Evolutionary conservation across 495 filamentous ascomycete species (phyloP).

Genomic region (Baudoinia panamericana): DNA sequence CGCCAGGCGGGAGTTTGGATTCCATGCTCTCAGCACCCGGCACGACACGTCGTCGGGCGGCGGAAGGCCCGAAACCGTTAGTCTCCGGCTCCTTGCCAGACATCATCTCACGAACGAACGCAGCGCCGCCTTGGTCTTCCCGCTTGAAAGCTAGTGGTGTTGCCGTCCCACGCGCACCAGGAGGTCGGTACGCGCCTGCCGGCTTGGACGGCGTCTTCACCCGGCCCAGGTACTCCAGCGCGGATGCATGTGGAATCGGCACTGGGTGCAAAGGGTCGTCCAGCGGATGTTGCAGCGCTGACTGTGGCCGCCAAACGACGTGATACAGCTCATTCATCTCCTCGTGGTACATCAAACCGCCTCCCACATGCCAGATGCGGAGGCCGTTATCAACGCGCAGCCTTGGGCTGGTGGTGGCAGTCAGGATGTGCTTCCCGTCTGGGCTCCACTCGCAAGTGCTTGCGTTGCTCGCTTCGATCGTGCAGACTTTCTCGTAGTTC

Average conservation of each 20-base stretch:
- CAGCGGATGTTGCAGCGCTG: constrained; percentile 42
- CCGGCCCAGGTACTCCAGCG: constrained; percentile 65
- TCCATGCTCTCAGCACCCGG: constrained; percentile 63
- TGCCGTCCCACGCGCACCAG: constrained; percentile 77
- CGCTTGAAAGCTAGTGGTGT: constrained; percentile 94
- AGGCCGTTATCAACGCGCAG: constrained; percentile 93
- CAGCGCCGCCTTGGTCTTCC: constrained; percentile 90
- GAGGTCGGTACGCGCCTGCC: constrained; percentile 87
- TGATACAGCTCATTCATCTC: constrained; percentile 91
- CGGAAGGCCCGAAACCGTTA: constrained; percentile 58
- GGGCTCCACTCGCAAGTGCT: constrained; percentile 95
- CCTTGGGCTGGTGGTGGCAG: constrained; percentile 87
- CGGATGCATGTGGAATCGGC: constrained; percentile 73
- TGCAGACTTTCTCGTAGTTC: constrained; percentile 77
- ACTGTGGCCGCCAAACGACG: constrained; percentile 76
- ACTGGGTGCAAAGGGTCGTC: constrained; percentile 64
- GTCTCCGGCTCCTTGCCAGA: constrained; percentile 39
- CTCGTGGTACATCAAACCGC: constrained; percentile 83
- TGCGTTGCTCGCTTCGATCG: constrained; percentile 89
- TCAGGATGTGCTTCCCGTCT: constrained; percentile 87
- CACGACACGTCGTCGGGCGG: constrained; percentile 46
- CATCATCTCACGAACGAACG: constrained; percentile 69
- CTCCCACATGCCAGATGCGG: constrained; percentile 86
- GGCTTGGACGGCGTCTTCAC: constrained; percentile 89
- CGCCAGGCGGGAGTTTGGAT: constrained; percentile 49